Evolutionary conservation across 2,329 filamentous ascomycete genomes (phyloP), one percentile per base, ranked within the genome.

Genomic region (Chaetomiaceae sp.): DNA sequence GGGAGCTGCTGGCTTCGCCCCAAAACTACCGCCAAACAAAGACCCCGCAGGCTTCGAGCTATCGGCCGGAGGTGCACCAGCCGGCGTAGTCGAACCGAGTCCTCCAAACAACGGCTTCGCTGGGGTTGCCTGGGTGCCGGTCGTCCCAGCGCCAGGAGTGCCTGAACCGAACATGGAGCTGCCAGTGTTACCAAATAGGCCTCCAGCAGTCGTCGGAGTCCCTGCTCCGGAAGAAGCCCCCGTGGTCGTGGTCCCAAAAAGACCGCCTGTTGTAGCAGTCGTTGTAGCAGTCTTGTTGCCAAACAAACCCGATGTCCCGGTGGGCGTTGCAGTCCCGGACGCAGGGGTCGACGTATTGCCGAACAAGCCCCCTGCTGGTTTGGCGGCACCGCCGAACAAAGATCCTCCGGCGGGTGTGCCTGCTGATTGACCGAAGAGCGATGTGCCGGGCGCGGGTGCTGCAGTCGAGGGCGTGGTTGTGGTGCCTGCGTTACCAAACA

Each of bases 61-160:
- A 29, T 69, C 71, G 5, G 69, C 62, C 0, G 78, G 77, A 51
- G 79, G 79, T n/a, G 75, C 73, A 32, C 79, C 79, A 20, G 78
- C 78, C 14, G 79, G 78, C 32, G 79, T 81, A 2, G 78, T 81
- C 16, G 78, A 81, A 49, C 71, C 69, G 30, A 79, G 61, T n/a
- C 66, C 58, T 23, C 63, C 60, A 51, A 79, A 74, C 48, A 71
- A 55, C 14, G 76, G 73, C 64, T 80, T 80, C n/a, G 72, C 71
- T 25, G 73, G 73, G 18, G 73, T 76, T 18, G 70, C 65, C 41
- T 68, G 61, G 21, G 62, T 51, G 20, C 62, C 58, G 16, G 47
- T 4, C 6, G 47, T 25, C 6, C 33, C 36, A 10, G 54, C 18
- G 16, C 29, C 29, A 21, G 54, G 33, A 23, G 42, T 45, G 13